Percentiles rank a stretch among this genome's conserved stretches.
Conservation (phyloP, 2,329 filamentous ascomycete genomes). For the Fusarium armeniacum region DNA sequence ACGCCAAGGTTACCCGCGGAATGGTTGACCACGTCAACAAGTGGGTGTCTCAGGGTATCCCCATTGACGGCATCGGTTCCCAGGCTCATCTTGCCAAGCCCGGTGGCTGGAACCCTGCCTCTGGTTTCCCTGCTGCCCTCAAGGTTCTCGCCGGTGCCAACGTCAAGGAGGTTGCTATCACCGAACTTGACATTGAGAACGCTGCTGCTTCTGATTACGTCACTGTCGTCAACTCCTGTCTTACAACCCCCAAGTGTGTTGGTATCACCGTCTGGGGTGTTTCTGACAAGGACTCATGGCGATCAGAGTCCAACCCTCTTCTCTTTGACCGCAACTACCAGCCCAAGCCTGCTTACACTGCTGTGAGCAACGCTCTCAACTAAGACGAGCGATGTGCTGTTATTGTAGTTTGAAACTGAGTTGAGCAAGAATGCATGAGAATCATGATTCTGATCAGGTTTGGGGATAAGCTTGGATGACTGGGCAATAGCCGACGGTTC, state of each 20-base stretch:
- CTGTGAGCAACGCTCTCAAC: slow-evolving; percentile 44
- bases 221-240: slow-evolving; percentile 70
- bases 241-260: slow-evolving; percentile 70
- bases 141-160: slow-evolving; percentile 64
- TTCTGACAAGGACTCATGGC: slow-evolving; percentile 56
- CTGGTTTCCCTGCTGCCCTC: slow-evolving; percentile 63
- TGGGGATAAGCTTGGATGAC: background rate
- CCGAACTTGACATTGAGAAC: slow-evolving; percentile 76
- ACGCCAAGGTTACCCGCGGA: slow-evolving; percentile 69
- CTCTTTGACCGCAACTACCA: slow-evolving; percentile 67
- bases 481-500: background rate
- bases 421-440: background rate
- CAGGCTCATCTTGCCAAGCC: slow-evolving; percentile 65
- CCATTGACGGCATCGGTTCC: slow-evolving; percentile 66
- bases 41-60: slow-evolving; percentile 71
- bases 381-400: background rate
- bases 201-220: slow-evolving; percentile 70
- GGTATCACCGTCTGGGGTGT: slow-evolving; percentile 76
- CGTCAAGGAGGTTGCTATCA: slow-evolving; percentile 73
- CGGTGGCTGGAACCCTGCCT: slow-evolving; percentile 64
- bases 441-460: background rate
- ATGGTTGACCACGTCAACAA: slow-evolving; percentile 72
- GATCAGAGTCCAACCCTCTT: slow-evolving; percentile 60
- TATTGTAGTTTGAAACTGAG: too few relatives aligned
- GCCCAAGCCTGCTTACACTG: slow-evolving; percentile 66